phyloP scores from a whole-genome alignment of 2,329 filamentous ascomycete species.

The Colletotrichum eleusines region DNA sequence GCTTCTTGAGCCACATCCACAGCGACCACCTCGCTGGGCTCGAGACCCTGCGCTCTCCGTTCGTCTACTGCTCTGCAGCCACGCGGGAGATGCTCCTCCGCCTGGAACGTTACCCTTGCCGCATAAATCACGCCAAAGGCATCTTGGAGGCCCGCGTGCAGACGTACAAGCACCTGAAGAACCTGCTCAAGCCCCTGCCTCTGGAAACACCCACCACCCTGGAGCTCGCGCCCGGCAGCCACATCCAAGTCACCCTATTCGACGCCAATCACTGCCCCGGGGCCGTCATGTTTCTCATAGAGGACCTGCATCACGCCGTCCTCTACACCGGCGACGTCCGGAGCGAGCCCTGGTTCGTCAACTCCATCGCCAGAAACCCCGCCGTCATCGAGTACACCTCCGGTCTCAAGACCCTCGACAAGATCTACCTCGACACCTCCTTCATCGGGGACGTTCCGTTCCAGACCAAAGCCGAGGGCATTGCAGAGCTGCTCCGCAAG shows the following conservation, averaged over 20 bases:
- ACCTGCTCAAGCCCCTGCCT: constrained; percentile 83
- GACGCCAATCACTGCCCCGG: constrained; percentile 94
- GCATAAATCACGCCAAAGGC: constrained; percentile 84
- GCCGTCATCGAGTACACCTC: constrained; percentile 79
- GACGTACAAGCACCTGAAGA: constrained; percentile 81
- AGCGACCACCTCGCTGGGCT: constrained; percentile 89
- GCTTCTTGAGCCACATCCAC: constrained; percentile 93
- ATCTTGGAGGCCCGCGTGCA: constrained; percentile 80
- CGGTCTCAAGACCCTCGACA: constrained; percentile 77
- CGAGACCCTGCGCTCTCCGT: constrained; percentile 80
- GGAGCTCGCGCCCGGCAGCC: constrained; percentile 75
- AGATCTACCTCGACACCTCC: constrained; percentile 90
- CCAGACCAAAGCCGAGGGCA: constrained; percentile 77
- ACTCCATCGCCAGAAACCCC: constrained; percentile 77
- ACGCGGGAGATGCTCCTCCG: constrained; percentile 85
- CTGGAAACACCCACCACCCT: constrained; percentile 83
- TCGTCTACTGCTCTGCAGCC: constrained; percentile 90
- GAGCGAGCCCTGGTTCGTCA: constrained; percentile 88
- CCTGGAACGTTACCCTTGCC: constrained; percentile 82
- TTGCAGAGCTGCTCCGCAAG: constrained; percentile 78
- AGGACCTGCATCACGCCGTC: constrained; percentile 77
- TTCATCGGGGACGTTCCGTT: constrained; percentile 66
- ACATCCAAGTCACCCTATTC: constrained; percentile 85
- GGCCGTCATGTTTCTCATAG: constrained; percentile 92
- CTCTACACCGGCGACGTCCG: constrained; percentile 92